phyloP scores from a whole-genome alignment of 495 filamentous ascomycete genomes.

The Penicillium paxilli region DNA sequence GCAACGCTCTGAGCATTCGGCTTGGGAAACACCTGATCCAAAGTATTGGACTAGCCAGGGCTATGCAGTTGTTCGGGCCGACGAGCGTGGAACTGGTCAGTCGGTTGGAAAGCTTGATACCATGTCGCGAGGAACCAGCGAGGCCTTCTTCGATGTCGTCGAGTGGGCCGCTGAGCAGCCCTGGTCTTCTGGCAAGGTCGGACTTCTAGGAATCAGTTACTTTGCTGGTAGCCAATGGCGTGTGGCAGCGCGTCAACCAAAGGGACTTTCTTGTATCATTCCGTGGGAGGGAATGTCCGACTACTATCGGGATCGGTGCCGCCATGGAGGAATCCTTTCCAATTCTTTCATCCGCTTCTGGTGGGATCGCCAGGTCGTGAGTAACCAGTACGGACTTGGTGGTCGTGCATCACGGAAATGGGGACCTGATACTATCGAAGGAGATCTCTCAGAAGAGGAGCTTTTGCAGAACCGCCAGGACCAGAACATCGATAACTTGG shows the following conservation, averaged over 20 bases:
- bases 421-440: constrained; percentile 61
- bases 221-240: constrained; percentile 66
- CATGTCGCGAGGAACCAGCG: constrained; percentile 58
- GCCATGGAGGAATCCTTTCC: constrained; percentile 66
- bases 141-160: constrained; percentile 62
- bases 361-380: constrained; percentile 63
- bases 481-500: constrained; percentile 58
- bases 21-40: constrained; percentile 66
- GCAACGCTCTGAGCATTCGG: constrained; percentile 52
- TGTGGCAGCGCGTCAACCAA: constrained; percentile 59
- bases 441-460: constrained; percentile 55
- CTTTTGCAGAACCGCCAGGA: constrained; percentile 61
- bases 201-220: constrained; percentile 61
- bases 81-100: constrained; percentile 60
- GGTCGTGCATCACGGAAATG: constrained; percentile 35
- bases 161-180: constrained; percentile 62
- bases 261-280: constrained; percentile 58
- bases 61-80: constrained; percentile 60
- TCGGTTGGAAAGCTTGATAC: constrained; percentile 59
- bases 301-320: constrained; percentile 61
- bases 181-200: constrained; percentile 64
- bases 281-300: constrained; percentile 73
- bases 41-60: constrained; percentile 61
- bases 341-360: constrained; percentile 63
- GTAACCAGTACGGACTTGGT: constrained; percentile 62